Percentiles rank a stretch among this genome's conserved stretches.
phyloP scores from a whole-genome alignment of 306 rosid genomes.

The Quercus engelmannii region DNA sequence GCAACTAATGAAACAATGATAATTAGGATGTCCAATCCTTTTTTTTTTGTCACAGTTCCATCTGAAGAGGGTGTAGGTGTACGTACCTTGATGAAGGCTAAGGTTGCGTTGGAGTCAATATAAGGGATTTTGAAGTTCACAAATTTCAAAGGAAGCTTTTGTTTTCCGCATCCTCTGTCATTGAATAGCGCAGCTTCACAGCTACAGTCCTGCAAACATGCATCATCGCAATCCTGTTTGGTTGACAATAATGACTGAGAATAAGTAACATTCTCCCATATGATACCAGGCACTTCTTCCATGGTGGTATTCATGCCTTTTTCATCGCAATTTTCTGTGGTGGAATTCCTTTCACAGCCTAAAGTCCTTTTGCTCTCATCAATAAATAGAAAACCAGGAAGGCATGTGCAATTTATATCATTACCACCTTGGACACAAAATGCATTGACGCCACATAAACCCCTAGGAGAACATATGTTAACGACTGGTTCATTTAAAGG shows the following conservation, averaged over 20 bases:
- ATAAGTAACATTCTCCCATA: background rate
- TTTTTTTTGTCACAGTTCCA: background rate
- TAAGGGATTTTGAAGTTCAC: background rate
- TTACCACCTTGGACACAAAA: background rate
- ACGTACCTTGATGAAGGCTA: background rate
- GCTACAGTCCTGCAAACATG: background rate
- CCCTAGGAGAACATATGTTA: background rate
- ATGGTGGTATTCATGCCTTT: background rate
- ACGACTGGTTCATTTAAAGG: fast-evolving
- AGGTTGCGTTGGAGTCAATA: background rate
- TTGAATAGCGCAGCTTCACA: no score
- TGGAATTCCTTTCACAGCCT: background rate
- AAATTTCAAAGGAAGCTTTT: background rate
- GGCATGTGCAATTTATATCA: background rate
- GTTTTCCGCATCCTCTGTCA: no score
- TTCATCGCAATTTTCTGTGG: background rate
- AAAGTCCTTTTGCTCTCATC: background rate
- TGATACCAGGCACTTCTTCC: background rate
- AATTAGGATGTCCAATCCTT: background rate
- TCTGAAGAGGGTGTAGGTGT: background rate
- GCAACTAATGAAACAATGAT: background rate
- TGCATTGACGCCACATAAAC: background rate
- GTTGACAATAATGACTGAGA: no score
- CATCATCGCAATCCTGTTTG: background rate
- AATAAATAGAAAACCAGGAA: background rate